Evolutionary conservation across 192 early-diverging fungal species (phyloP).

Genomic region (Thoreauomyces humboldtii): DNA sequence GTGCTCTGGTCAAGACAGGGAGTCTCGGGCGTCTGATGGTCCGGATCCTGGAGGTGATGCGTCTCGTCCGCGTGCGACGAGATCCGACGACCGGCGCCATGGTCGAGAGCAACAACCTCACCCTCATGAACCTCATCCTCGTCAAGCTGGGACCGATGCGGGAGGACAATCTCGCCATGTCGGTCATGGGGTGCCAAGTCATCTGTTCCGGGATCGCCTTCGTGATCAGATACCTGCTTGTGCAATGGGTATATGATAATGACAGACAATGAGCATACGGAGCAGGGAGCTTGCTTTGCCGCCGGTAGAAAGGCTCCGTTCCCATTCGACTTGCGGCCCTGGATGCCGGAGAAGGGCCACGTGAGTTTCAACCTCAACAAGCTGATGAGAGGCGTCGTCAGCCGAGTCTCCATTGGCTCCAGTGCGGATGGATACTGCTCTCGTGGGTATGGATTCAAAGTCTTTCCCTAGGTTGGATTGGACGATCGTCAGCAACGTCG

Average conservation of each 20-base stretch:
- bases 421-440: no score
- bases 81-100: slow-evolving; percentile 46
- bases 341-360: no score
- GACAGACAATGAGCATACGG: no score
- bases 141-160: slow-evolving; percentile 70
- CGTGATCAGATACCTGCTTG: slow-evolving; percentile 76
- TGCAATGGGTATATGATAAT: slow-evolving; percentile 80
- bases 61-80: slow-evolving; percentile 46
- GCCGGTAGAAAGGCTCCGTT: no score
- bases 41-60: slow-evolving; percentile 48
- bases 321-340: no score
- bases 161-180: slow-evolving; percentile 52
- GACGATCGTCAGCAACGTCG: no score
- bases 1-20: slow-evolving; percentile 31
- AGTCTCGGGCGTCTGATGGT: slow-evolving; percentile 55
- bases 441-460: no score
- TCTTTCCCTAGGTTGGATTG: no score
- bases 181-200: slow-evolving; percentile 68
- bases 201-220: slow-evolving; percentile 71
- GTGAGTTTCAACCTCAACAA: no score
- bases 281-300: no score
- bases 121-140: slow-evolving; percentile 88
- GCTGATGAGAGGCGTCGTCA: no score
- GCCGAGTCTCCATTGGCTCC: no score
- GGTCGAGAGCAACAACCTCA: slow-evolving; percentile 82